These are phyloP conservation scores for Mycogone perniciosa DNA, from an alignment of 2,329 filamentous ascomycete genomes.

Conservation along the genomic window DNA sequence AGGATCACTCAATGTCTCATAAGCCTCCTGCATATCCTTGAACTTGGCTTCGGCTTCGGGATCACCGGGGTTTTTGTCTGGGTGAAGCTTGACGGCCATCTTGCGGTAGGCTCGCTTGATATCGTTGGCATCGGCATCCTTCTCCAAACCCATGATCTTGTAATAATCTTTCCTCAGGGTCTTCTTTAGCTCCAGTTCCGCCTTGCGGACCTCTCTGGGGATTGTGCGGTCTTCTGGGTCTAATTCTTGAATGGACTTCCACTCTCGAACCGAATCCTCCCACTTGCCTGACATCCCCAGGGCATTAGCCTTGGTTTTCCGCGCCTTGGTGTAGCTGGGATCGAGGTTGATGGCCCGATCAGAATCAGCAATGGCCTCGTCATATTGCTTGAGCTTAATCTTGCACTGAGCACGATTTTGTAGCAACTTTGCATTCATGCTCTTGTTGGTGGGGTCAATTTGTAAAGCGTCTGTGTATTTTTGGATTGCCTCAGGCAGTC, in stretches of 20 bases:
- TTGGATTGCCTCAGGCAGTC: constrained; percentile 73
- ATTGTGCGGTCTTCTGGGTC: constrained; percentile 78
- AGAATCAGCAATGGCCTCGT: constrained; percentile 76
- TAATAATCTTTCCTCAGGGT: constrained; percentile 97
- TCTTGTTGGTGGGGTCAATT: constrained; percentile 81
- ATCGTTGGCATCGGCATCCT: constrained; percentile 73
- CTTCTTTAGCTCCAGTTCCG: constrained; percentile 96
- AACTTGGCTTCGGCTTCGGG: constrained; percentile 80
- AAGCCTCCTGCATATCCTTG: constrained; percentile 96
- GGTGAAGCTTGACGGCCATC: constrained; percentile 88
- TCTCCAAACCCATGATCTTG: constrained; percentile 86
- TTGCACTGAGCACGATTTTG: constrained; percentile 88
- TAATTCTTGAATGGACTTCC: constrained; percentile 77
- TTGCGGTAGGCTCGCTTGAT: constrained; percentile 98
- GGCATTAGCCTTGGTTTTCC: constrained; percentile 90
- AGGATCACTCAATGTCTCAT: constrained; percentile 90
- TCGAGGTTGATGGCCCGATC: constrained; percentile 79
- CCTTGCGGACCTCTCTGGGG: constrained; percentile 76
- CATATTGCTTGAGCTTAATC: constrained; percentile 76
- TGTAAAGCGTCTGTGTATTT: constrained; percentile 78
- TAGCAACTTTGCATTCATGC: constrained; percentile 88
- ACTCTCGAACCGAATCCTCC: constrained; percentile 85
- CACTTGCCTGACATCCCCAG: constrained; percentile 79
- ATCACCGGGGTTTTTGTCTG: constrained; percentile 94
- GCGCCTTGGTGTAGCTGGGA: constrained; percentile 78